Base-by-base conservation (phyloP, 2,329 filamentous ascomycete species). In the Calonectria naviculata region DNA sequence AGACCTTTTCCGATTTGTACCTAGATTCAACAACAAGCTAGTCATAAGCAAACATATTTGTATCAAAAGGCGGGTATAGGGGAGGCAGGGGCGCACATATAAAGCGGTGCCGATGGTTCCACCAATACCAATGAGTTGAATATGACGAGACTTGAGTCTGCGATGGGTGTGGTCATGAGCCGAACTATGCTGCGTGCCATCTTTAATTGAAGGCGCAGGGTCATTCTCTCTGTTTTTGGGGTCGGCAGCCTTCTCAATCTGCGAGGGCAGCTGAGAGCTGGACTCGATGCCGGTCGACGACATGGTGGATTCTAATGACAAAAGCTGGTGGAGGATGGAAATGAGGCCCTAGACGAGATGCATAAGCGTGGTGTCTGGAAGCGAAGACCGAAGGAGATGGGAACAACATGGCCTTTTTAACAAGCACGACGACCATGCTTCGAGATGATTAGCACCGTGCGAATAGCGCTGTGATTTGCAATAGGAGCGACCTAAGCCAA, bases 21-120 rank as follows among this genome's bases (percentile, higher is more conserved):
- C 84, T 85, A n/a, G n/a, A n/a, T n/a, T n/a, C n/a, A n/a, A n/a
- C n/a, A n/a, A n/a, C n/a, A n/a, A n/a, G n/a, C n/a, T n/a, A n/a
- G n/a, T n/a, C n/a, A n/a, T n/a, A n/a, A n/a, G n/a, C n/a, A n/a
- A n/a, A n/a, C n/a, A n/a, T n/a, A n/a, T n/a, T n/a, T n/a, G n/a
- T n/a, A n/a, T n/a, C n/a, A n/a, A n/a, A n/a, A n/a, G n/a, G n/a
- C n/a, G n/a, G n/a, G n/a, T n/a, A n/a, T n/a, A n/a, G 71, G 36
- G 42, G n/a, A 21, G 21, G 9, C 21, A 21, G 42, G 42, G 56
- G 79, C 80, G 71, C 74, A 90, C 88, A 77, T 87, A 91, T 3
- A 92, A 82, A 17, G 88, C 89, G 1, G 89, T 92, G 21, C 90
- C 90, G 72, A 92, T 92, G 8, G 90, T 91, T 0, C 90, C 91